A percentile compares a stretch with the other conserved stretches of the same genome.
These are phyloP conservation scores for Pestalotiopsis sp. DNA, from an alignment of 2,329 filamentous ascomycete species.

Conservation along the genomic window DNA sequence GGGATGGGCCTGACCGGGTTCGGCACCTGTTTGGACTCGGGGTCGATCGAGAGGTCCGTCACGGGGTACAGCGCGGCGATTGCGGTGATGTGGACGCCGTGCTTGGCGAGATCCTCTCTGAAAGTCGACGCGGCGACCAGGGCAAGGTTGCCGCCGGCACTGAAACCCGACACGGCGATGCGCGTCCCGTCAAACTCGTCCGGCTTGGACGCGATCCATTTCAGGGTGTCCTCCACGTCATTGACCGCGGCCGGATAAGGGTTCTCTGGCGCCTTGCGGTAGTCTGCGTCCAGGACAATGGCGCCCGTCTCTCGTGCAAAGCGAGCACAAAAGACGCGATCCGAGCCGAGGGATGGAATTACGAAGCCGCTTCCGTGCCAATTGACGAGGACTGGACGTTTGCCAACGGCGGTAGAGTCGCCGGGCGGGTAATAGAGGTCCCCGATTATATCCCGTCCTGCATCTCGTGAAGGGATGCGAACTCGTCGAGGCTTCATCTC, in stretches of 20 bases:
- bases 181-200: background rate
- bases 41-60: constrained; percentile 16
- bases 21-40: constrained; percentile 17
- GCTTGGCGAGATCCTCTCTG: background rate
- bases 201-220: background rate
- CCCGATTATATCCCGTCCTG: background rate
- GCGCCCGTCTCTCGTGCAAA: constrained; percentile 8
- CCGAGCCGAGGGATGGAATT: background rate
- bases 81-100: constrained; percentile 11
- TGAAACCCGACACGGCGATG: constrained; percentile 9
- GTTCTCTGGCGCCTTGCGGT: constrained; percentile 11
- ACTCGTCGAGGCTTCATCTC: background rate
- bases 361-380: constrained; percentile 13
- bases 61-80: constrained; percentile 15
- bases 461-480: background rate
- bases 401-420: background rate
- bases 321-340: constrained; percentile 1
- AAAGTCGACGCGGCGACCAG: constrained; percentile 6
- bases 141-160: constrained; percentile 12
- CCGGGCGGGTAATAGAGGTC: constrained; percentile 1
- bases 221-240: constrained; percentile 9
- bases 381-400: constrained; percentile 6
- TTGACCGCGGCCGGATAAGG: constrained; percentile 6
- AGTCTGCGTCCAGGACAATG: constrained; percentile 6
- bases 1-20: constrained; percentile 16